These are phyloP conservation scores for Curvularia verruculosa DNA, from an alignment of 2,329 filamentous ascomycete species.

Conservation along the genomic window DNA sequence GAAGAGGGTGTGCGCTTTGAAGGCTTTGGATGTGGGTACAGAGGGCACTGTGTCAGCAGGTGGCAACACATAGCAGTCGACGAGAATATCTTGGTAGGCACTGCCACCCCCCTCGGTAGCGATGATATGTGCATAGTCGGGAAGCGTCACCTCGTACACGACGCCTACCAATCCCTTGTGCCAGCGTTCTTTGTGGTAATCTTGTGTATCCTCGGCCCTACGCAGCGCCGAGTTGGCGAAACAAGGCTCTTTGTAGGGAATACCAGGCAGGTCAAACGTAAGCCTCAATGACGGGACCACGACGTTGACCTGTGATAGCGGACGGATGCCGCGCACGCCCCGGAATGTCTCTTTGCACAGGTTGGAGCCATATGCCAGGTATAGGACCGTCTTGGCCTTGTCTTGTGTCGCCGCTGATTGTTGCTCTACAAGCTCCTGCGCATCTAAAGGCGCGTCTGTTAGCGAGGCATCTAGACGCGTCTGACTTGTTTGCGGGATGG, in stretches of 20 bases:
- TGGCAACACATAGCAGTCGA: constrained; percentile 76
- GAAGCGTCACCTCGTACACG: constrained; percentile 88
- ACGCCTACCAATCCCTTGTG: constrained; percentile 85
- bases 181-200: constrained; percentile 68
- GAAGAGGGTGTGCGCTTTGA: constrained; percentile 85
- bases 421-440: constrained; percentile 21
- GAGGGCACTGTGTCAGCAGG: constrained; percentile 66
- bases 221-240: constrained; percentile 81
- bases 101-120: constrained; percentile 87
- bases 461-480: constrained; percentile 44
- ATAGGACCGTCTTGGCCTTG: constrained; percentile 47
- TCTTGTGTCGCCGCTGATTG: constrained; percentile 24
- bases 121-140: constrained; percentile 85
- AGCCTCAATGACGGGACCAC: constrained; percentile 77
- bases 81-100: constrained; percentile 81
- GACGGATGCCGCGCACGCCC: constrained; percentile 76
- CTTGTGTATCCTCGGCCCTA: constrained; percentile 36
- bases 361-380: constrained; percentile 85
- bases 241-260: constrained; percentile 89
- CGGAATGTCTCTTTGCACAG: constrained; percentile 80
- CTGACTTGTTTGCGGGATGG: constrained; percentile 30
- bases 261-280: constrained; percentile 82
- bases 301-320: constrained; percentile 81
- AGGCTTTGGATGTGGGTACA: constrained; percentile 65
- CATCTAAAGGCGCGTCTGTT: constrained; percentile 34